Percentiles rank a stretch among this genome's conserved stretches.
Evolutionary conservation across 345 rosid genomes (phyloP).

Genomic region (Eucalyptus sp.): DNA sequence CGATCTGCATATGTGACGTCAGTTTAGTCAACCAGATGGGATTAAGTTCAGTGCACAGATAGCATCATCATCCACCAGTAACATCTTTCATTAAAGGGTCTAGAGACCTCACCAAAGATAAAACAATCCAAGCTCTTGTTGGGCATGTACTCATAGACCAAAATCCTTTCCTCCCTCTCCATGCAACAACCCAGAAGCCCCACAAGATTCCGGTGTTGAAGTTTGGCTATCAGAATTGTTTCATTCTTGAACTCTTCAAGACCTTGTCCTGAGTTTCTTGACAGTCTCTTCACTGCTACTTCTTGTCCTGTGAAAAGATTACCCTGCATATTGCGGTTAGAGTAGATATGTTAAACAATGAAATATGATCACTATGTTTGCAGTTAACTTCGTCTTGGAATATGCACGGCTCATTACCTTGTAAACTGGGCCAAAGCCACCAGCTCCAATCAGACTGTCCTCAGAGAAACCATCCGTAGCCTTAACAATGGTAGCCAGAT

Average conservation of each 20-base stretch:
- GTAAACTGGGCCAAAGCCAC: constrained; percentile 36
- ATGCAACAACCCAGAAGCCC: constrained; percentile 37
- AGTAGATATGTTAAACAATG: background rate
- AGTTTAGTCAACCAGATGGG: background rate
- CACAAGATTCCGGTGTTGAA: constrained; percentile 48
- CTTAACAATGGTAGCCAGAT: constrained; percentile 14
- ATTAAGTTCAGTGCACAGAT: background rate
- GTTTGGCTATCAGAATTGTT: constrained; percentile 32
- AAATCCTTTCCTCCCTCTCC: constrained; percentile 17
- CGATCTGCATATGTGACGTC: constrained; percentile 6
- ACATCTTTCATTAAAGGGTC: background rate
- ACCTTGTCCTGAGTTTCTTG: constrained; percentile 29
- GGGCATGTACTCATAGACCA: constrained; percentile 29
- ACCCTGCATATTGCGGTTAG: constrained; percentile 11
- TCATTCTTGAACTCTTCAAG: constrained; percentile 21
- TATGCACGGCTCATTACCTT: background rate
- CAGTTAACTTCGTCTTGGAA: background rate
- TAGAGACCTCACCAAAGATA: constrained; percentile 23
- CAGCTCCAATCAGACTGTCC: constrained; percentile 23
- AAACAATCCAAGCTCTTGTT: constrained; percentile 22
- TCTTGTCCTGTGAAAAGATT: constrained; percentile 17
- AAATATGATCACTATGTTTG: no score
- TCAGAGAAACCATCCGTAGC: constrained; percentile 23
- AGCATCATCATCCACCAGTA: background rate
- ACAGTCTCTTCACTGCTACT: constrained; percentile 39